Evolutionary conservation across 176 grass and related monocot genomes (phyloP).

Genomic region (Rhynchospora tenuis): DNA sequence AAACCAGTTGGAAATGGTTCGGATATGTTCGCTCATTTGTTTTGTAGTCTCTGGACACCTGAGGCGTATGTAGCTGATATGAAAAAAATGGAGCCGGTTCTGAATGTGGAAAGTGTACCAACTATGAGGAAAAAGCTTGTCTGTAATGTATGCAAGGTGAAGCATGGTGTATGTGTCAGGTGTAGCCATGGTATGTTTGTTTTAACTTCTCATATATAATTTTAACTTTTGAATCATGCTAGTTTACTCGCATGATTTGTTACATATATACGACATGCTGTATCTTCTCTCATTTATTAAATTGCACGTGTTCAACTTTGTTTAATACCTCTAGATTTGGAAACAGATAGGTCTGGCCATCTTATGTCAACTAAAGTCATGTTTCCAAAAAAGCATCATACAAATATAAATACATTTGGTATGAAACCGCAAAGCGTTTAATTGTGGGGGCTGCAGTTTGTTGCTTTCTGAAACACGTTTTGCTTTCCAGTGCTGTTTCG

Average conservation of each 20-base stretch:
- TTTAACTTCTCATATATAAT: slow-evolving; percentile 9
- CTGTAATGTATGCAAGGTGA: slow-evolving; percentile 90
- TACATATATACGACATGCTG: not conserved
- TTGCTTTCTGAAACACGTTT: not conserved
- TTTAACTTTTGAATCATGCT: slow-evolving; percentile 5
- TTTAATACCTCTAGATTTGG: not conserved
- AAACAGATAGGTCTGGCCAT: not conserved
- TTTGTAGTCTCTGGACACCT: slow-evolving; percentile 87
- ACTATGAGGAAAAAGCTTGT: slow-evolving; percentile 62
- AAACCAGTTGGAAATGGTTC: slow-evolving; percentile 44
- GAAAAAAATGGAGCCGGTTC: slow-evolving; percentile 70
- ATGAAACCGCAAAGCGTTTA: not conserved
- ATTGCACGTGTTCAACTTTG: not conserved
- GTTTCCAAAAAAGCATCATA: not conserved
- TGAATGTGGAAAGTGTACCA: slow-evolving; percentile 39
- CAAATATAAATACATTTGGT: slow-evolving; percentile 6
- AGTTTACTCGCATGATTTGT: not conserved
- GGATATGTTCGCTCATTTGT: slow-evolving; percentile 56
- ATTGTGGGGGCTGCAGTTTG: not conserved
- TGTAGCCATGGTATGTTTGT: slow-evolving; percentile 93
- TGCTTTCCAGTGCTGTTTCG: not conserved
- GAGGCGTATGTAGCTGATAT: slow-evolving; percentile 66
- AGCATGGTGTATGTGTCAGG: slow-evolving; percentile 85
- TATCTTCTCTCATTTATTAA: not conserved
- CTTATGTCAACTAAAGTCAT: not conserved